Conservation (phyloP, 2,329 filamentous ascomycete genomes). For the Beauveria rudraprayagi region DNA sequence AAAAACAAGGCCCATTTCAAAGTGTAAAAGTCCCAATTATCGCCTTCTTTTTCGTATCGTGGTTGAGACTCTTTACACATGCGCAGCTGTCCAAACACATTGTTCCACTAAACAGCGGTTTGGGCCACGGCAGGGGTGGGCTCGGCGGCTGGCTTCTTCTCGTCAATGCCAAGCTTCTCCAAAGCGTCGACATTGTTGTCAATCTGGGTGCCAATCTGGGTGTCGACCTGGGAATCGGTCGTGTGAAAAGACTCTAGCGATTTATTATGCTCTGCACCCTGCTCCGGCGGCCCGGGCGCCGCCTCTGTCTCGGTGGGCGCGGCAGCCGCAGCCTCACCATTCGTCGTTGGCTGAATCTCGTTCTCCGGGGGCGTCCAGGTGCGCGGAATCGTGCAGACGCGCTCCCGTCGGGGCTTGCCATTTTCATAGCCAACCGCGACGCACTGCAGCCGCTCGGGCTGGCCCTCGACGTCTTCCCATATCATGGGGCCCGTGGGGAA, state of each 20-base stretch:
- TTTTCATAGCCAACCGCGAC: constrained; percentile 42
- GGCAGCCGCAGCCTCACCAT: not conserved
- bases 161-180: constrained; percentile 25
- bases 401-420: constrained; percentile 36
- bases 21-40: not conserved
- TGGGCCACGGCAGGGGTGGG: not conserved
- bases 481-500: constrained; percentile 51
- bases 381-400: constrained; percentile 44
- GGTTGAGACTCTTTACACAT: not conserved
- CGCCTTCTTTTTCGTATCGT: not conserved
- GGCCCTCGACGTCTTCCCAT: constrained; percentile 42
- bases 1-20: not conserved
- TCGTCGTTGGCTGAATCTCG: constrained; percentile 11
- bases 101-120: not conserved
- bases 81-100: not conserved
- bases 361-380: constrained; percentile 25
- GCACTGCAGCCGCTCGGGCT: constrained; percentile 41
- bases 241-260: constrained; percentile 23
- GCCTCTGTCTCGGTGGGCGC: not conserved
- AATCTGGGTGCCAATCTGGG: constrained; percentile 1
- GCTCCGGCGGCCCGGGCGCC: not conserved
- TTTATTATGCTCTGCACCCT: not conserved
- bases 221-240: constrained; percentile 16
- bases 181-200: constrained; percentile 19
- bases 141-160: constrained; percentile 14